Base-by-base conservation (phyloP, 768 basidiomycete genomes). In the Neoboletus subvelutipes region DNA sequence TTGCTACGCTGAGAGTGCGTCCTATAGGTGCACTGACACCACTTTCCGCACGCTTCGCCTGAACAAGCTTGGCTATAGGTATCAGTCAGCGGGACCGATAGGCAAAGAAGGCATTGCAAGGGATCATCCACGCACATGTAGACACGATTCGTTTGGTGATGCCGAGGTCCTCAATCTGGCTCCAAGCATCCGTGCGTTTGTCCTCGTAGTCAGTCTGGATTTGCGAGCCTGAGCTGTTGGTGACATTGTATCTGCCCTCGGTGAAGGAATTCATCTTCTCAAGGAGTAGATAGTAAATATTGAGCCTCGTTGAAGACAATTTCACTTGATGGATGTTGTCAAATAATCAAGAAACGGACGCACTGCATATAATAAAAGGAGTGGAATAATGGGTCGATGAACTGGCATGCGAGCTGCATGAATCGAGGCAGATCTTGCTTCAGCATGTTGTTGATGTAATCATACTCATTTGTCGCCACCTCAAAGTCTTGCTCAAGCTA, bases 281-380 rank as follows among this genome's bases (percentile, higher is more conserved):
- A 57, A 97, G 80, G 69, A 98, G 84, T 55, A 97, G 78, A 74
- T 98, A 98, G 77, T 86, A 95, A 56, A 95, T 87, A 72, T 97
- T 96, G 64, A 96, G 78, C 74, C 93, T 96, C 60, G 48, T 34
- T 28, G 24, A 45, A 20, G 43, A 24, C 26, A 26, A 5, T 20
- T 39, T 54, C 48, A 42, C 10, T 57, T 50, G 36, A 49, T 29
- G n/a, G 31, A 49, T 51, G 13, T 7, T 28, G 31, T 40, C 2
- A 17, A 45, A 37, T 29, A 36, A 43, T 37, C 36, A 50, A 37
- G 45, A 55, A 60, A 49, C 31, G 50, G 29, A 85, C 94, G 68
- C 67, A 95, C 93, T 98, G 94, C 94, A 99, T 98, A 73, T 96
- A 99, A 79, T 90, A 99, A 80, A 94, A 94, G 18, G 94, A 96